Conservation (phyloP, 2,329 filamentous ascomycete genomes). For the Pseudocercospora eumusae region DNA sequence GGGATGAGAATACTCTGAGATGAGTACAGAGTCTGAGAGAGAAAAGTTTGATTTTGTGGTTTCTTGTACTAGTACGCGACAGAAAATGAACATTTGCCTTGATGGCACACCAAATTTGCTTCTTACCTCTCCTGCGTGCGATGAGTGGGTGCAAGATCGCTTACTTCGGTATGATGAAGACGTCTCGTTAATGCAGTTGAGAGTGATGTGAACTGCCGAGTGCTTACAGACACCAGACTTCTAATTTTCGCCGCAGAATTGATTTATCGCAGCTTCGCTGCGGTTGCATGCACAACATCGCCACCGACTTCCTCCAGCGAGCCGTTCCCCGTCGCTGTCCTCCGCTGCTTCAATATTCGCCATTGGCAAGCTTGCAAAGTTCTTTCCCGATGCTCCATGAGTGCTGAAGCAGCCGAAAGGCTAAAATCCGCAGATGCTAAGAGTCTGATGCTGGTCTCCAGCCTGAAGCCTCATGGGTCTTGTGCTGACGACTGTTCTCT, state of each 20-base stretch:
- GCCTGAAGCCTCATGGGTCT: too few relatives aligned
- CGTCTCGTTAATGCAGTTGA: background rate
- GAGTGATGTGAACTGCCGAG: background rate
- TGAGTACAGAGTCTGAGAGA: conserved; percentile 3
- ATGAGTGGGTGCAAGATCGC: background rate
- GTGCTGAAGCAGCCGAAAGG: background rate
- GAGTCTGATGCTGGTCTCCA: background rate
- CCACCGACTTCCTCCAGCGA: too few relatives aligned
- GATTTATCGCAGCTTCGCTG: background rate
- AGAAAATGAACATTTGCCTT: conserved; percentile 15
- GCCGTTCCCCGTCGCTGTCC: background rate
- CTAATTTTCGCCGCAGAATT: background rate
- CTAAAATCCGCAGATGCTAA: background rate
- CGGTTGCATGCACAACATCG: too few relatives aligned
- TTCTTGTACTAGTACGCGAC: conserved; percentile 5
- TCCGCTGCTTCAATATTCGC: background rate
- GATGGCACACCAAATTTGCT: conserved; percentile 10
- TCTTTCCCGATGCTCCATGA: background rate
- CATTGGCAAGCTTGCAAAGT: background rate
- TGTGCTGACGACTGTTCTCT: too few relatives aligned
- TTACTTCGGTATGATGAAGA: background rate
- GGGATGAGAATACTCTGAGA: background rate
- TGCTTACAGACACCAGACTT: background rate
- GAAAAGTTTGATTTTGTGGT: conserved; percentile 1
- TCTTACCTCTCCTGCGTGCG: background rate